phyloP scores from a whole-genome alignment of 768 basidiomycete genomes.

The Xerocomellus chrysenteron region DNA sequence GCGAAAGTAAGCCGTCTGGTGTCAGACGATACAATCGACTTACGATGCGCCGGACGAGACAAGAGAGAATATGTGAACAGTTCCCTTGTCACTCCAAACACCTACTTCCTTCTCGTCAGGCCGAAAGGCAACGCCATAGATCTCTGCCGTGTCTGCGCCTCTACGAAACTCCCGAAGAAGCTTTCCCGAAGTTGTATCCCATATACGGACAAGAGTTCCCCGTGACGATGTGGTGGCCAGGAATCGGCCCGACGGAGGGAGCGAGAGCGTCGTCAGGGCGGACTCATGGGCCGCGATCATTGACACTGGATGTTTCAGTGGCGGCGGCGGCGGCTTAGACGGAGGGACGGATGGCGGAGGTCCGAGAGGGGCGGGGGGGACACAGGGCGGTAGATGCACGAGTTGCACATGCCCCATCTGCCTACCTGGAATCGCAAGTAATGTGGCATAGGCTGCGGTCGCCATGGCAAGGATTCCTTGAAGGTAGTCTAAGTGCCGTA shows the following conservation, averaged over 20 bases:
- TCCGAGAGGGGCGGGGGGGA: constrained; percentile 52
- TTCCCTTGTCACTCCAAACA: constrained; percentile 95
- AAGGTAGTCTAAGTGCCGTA: not conserved
- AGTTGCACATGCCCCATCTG: constrained; percentile 89
- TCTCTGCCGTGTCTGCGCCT: constrained; percentile 87
- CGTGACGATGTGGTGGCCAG: constrained; percentile 82
- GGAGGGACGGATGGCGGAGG: constrained; percentile 55
- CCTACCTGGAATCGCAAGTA: constrained; percentile 83
- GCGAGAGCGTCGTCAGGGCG: constrained; percentile 73
- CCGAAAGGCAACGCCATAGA: constrained; percentile 87
- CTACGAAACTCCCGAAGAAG: constrained; percentile 78
- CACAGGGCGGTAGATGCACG: constrained; percentile 80
- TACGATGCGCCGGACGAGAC: constrained; percentile 63
- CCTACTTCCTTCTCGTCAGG: constrained; percentile 84
- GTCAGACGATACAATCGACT: constrained; percentile 32
- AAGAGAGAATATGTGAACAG: constrained; percentile 85
- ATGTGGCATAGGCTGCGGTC: constrained; percentile 70
- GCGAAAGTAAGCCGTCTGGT: constrained; percentile 2
- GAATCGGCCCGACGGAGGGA: constrained; percentile 73
- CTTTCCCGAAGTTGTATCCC: constrained; percentile 74
- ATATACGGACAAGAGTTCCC: constrained; percentile 86
- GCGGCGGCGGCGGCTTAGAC: constrained; percentile 54
- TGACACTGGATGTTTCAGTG: constrained; percentile 64
- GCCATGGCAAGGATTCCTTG: constrained; percentile 81
- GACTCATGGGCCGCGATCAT: constrained; percentile 85